A percentile compares a stretch with the other conserved stretches of the same genome.
Conservation (phyloP, 164 flowering plant species). For the Vitis rupestris region DNA sequence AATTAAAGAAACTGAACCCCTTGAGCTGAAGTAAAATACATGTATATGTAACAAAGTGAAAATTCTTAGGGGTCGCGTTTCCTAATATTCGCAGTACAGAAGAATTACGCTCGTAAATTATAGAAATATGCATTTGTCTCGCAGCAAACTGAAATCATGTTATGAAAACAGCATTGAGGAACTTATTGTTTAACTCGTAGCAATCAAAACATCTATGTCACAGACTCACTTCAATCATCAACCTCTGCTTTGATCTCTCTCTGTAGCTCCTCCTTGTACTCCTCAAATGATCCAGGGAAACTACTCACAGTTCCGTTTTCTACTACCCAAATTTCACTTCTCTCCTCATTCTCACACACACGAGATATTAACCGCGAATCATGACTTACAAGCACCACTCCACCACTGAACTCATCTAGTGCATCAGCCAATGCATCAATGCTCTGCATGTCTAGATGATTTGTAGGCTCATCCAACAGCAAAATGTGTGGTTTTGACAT, state of each 20-base stretch:
- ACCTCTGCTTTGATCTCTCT: slow-evolving; percentile 72
- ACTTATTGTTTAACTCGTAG: no score
- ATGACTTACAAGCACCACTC: slow-evolving; percentile 82
- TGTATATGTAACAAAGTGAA: no score
- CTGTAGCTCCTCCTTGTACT: slow-evolving; percentile 73
- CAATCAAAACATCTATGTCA: no score
- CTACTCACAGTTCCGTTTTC: slow-evolving; percentile 60
- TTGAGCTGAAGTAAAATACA: no score
- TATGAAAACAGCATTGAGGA: no score
- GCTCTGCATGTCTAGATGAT: slow-evolving; percentile 88
- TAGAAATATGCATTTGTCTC: no score
- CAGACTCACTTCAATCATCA: slow-evolving; percentile 42
- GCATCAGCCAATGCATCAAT: slow-evolving; percentile 87
- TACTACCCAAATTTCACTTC: slow-evolving; percentile 72
- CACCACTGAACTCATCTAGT: slow-evolving; percentile 75
- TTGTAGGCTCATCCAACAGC: slow-evolving; percentile 63
- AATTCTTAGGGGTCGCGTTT: no score
- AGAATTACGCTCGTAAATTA: no score
- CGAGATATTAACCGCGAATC: slow-evolving; percentile 80
- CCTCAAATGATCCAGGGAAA: slow-evolving; percentile 66
- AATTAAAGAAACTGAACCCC: no score
- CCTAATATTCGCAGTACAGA: no score
- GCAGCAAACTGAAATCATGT: no score
- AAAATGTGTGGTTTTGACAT: slow-evolving; percentile 82
- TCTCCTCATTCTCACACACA: slow-evolving; percentile 81